These are phyloP conservation scores for Mycocentrospora acerina DNA, from an alignment of 2,329 filamentous ascomycete genomes.

Conservation along the genomic window DNA sequence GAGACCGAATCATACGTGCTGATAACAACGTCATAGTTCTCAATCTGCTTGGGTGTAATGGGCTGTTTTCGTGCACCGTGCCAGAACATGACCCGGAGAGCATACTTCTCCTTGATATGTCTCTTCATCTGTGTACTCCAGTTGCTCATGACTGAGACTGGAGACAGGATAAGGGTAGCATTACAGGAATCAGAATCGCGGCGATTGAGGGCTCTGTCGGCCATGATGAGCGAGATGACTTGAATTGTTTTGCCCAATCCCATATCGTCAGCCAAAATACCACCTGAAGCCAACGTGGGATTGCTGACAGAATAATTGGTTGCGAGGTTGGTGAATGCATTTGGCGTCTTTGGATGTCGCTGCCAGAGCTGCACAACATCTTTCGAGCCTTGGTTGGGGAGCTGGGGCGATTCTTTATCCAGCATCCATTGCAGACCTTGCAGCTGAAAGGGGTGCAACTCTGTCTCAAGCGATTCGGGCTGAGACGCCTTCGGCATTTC, in stretches of 20 bases:
- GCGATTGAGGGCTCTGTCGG: conserved; percentile 46
- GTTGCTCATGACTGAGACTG: conserved; percentile 85
- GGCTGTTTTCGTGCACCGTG: conserved; percentile 62
- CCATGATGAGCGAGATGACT: conserved; percentile 75
- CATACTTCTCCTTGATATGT: conserved; percentile 66
- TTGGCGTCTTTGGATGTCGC: conserved; percentile 43
- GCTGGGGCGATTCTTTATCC: conserved; percentile 69
- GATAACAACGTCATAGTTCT: conserved; percentile 72
- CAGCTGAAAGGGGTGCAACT: conserved; percentile 74
- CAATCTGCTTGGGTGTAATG: conserved; percentile 57
- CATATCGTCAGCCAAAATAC: conserved; percentile 91
- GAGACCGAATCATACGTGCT: conserved; percentile 80
- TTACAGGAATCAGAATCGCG: conserved; percentile 17
- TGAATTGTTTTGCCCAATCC: conserved; percentile 88
- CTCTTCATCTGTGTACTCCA: conserved; percentile 78
- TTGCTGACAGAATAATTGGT: conserved; percentile 65
- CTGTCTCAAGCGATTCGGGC: conserved; percentile 64
- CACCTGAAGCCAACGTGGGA: conserved; percentile 72
- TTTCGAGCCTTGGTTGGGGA: conserved; percentile 60
- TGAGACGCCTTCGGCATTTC: conserved; percentile 72
- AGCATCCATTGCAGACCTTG: conserved; percentile 82
- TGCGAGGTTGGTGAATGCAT: conserved; percentile 65
- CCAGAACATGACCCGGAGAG: conserved; percentile 70
- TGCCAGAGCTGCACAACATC: conserved; percentile 80
- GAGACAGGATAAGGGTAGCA: conserved; percentile 79